phyloP scores from a whole-genome alignment of 345 rosid genomes.

The Sisymbrium irio region DNA sequence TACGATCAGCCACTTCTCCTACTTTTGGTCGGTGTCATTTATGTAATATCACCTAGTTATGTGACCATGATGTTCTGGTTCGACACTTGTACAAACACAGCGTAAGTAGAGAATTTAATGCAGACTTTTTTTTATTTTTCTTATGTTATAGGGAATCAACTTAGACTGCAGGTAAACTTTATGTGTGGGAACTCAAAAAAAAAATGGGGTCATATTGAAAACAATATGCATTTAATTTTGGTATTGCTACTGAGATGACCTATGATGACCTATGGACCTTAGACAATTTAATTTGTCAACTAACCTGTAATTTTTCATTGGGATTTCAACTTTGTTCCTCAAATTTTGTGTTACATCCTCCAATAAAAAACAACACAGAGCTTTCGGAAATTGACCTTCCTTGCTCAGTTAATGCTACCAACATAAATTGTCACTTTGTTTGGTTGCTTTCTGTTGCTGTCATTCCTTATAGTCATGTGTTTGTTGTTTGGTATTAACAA shows the following conservation, averaged over 20 bases:
- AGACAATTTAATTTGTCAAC: background rate
- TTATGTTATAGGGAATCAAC: background rate
- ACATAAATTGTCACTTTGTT: background rate
- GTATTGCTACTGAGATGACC: too few relatives aligned
- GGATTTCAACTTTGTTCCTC: background rate
- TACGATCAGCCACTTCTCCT: background rate
- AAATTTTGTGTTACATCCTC: background rate
- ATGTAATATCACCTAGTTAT: background rate
- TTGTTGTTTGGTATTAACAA: background rate
- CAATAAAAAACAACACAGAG: background rate
- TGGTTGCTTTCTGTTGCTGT: background rate
- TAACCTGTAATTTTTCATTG: background rate
- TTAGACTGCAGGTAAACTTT: background rate
- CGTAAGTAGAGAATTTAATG: background rate
- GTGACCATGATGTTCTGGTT: background rate
- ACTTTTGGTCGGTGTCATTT: slow-evolving; percentile 3
- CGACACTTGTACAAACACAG: background rate
- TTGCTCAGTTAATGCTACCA: background rate
- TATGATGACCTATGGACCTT: background rate
- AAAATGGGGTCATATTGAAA: background rate
- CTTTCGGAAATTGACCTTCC: background rate
- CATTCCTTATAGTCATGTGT: background rate
- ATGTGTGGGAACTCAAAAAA: background rate
- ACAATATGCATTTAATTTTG: background rate
- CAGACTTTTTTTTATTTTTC: background rate